A percentile compares a stretch with the other conserved stretches of the same genome.
Evolutionary conservation across 352 stramenopile genomes (phyloP).

Genomic region (Bremia lactucae): DNA sequence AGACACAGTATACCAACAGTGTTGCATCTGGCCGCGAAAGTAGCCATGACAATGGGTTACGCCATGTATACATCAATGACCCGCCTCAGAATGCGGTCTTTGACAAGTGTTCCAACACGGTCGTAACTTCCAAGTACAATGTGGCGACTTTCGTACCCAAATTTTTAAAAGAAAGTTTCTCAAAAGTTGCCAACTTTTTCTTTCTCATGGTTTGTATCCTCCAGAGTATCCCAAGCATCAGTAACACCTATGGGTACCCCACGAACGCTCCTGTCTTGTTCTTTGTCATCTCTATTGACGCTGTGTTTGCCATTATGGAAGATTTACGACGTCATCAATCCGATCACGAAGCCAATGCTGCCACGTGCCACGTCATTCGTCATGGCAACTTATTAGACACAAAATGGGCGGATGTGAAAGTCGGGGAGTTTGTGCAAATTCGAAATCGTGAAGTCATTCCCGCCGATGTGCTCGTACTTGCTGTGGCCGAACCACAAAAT

Average conservation of each 20-base stretch:
- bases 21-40: background rate
- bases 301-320: conserved; percentile 84
- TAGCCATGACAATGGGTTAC: conserved; percentile 4
- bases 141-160: conserved; percentile 79
- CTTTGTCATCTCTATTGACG: conserved; percentile 87
- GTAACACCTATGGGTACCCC: conserved; percentile 69
- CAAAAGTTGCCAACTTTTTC: conserved; percentile 89
- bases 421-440: conserved; percentile 75
- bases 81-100: conserved; percentile 47
- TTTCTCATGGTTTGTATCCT: conserved; percentile 88
- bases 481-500: conserved; percentile 52
- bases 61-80: conserved; percentile 74
- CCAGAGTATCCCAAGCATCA: conserved; percentile 76
- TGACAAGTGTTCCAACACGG: conserved; percentile 66
- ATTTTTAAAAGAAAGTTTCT: conserved; percentile 83
- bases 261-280: conserved; percentile 74
- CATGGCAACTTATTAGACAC: conserved; percentile 63
- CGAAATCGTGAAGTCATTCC: conserved; percentile 77
- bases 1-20: conserved; percentile 3
- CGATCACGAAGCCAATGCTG: conserved; percentile 75
- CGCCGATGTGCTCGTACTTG: conserved; percentile 76
- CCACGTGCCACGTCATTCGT: conserved; percentile 54
- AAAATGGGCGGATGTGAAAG: conserved; percentile 73
- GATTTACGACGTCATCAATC: conserved; percentile 68
- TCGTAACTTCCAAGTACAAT: conserved; percentile 88